phyloP scores from a whole-genome alignment of 768 basidiomycete genomes.

The Mycena capillaripes region DNA sequence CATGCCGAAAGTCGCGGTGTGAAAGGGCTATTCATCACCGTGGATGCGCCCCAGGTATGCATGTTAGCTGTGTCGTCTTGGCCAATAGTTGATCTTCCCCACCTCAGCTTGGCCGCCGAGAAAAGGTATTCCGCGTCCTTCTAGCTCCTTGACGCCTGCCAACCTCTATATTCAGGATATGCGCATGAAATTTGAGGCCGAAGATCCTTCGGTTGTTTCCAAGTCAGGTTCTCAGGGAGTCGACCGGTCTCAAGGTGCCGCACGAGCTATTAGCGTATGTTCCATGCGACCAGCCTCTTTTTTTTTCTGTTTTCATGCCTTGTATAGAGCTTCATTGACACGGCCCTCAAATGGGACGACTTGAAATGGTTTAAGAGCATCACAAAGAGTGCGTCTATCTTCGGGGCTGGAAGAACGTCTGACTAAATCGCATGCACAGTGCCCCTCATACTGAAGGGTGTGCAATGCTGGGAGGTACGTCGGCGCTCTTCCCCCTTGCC shows the following conservation, averaged over 20 bases:
- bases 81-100: neutral
- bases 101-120: constrained; percentile 81
- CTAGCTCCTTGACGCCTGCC: neutral
- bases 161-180: constrained; percentile 68
- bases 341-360: constrained; percentile 89
- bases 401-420: neutral
- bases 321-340: constrained; percentile 95
- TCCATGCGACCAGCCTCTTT: neutral
- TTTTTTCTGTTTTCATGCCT: neutral
- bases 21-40: constrained; percentile 96
- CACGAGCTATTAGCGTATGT: constrained; percentile 90
- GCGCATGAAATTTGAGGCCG: constrained; percentile 92
- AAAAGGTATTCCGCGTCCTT: constrained; percentile 62
- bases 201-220: constrained; percentile 72
- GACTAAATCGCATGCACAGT: constrained; percentile 56
- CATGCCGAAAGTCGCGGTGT: constrained; percentile 94
- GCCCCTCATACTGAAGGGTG: constrained; percentile 93
- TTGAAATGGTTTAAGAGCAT: constrained; percentile 86
- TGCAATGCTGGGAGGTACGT: constrained; percentile 84
- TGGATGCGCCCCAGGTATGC: constrained; percentile 88
- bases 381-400: constrained; percentile 67
- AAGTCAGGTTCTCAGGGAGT: constrained; percentile 69
- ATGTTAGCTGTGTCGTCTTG: neutral
- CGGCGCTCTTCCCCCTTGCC: neutral
- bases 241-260: constrained; percentile 92